Percentiles rank a stretch among this genome's conserved stretches.
phyloP scores from a whole-genome alignment of 176 grass and related monocot species.

The Eleusine indica region DNA sequence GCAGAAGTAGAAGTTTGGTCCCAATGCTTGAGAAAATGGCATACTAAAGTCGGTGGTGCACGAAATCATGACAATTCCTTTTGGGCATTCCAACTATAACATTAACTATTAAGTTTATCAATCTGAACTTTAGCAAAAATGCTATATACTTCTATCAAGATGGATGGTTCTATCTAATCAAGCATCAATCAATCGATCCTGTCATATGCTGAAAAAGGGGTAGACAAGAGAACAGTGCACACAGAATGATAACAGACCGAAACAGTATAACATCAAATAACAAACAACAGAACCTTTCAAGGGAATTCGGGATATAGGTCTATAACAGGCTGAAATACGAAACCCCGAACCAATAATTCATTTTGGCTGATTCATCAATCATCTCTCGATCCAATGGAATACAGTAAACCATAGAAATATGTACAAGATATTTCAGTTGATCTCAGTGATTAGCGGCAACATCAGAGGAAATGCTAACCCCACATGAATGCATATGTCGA shows the following conservation, averaged over 20 bases:
- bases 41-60: not conserved
- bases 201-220: not conserved
- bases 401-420: too few species aligned
- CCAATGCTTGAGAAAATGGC: conserved; percentile 1
- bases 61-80: conserved; percentile 13
- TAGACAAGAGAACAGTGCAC: too few species aligned
- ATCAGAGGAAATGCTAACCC: not conserved
- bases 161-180: not conserved
- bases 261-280: too few species aligned
- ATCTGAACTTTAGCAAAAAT: not conserved
- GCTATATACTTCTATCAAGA: conserved; percentile 1
- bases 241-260: too few species aligned
- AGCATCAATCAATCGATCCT: not conserved
- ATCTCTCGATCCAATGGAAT: too few species aligned
- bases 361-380: too few species aligned
- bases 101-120: not conserved
- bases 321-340: too few species aligned
- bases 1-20: conserved; percentile 2
- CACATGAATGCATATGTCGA: not conserved
- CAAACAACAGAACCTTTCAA: too few species aligned
- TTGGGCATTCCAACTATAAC: conserved; percentile 19
- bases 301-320: too few species aligned
- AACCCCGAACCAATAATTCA: too few species aligned
- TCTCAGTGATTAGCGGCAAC: not conserved
- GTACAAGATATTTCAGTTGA: too few species aligned